phyloP scores from a whole-genome alignment of 2,329 filamentous ascomycete genomes.

The Ustilaginoidea virens region DNA sequence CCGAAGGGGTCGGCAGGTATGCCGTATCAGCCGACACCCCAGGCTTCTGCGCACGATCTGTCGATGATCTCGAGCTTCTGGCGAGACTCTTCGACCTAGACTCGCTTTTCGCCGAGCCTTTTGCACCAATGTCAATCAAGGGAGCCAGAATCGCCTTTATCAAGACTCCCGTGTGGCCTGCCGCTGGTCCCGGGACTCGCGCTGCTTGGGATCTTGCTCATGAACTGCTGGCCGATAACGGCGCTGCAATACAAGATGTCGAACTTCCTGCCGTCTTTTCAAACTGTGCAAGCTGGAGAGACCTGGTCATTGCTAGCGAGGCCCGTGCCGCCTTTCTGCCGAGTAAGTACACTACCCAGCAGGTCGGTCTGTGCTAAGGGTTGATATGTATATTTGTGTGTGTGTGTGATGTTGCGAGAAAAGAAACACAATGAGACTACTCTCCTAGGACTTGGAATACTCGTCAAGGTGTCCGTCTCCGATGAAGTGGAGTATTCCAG shows the following conservation, averaged over 20 bases:
- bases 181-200: constrained; percentile 27
- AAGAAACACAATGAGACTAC: too few species aligned
- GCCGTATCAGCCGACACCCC: constrained; percentile 45
- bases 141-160: constrained; percentile 38
- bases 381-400: too few species aligned
- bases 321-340: constrained; percentile 6
- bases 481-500: too few species aligned
- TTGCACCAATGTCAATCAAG: constrained; percentile 18
- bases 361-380: too few species aligned
- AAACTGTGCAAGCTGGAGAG: constrained; percentile 31
- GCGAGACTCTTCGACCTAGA: constrained; percentile 40
- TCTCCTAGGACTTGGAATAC: too few species aligned
- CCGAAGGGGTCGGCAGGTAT: constrained; percentile 45
- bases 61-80: constrained; percentile 42
- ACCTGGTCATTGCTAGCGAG: constrained; percentile 4
- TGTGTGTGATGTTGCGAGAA: too few species aligned
- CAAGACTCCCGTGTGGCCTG: constrained; percentile 35
- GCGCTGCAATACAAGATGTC: constrained; percentile 41
- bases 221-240: constrained; percentile 24
- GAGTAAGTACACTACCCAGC: too few species aligned
- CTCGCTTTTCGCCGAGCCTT: constrained; percentile 18
- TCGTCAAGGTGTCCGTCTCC: too few species aligned
- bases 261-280: constrained; percentile 33
- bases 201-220: constrained; percentile 25
- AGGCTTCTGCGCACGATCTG: constrained; percentile 41